Conservation (phyloP, 768 basidiomycete species). For the Gymnopilus junonius region DNA sequence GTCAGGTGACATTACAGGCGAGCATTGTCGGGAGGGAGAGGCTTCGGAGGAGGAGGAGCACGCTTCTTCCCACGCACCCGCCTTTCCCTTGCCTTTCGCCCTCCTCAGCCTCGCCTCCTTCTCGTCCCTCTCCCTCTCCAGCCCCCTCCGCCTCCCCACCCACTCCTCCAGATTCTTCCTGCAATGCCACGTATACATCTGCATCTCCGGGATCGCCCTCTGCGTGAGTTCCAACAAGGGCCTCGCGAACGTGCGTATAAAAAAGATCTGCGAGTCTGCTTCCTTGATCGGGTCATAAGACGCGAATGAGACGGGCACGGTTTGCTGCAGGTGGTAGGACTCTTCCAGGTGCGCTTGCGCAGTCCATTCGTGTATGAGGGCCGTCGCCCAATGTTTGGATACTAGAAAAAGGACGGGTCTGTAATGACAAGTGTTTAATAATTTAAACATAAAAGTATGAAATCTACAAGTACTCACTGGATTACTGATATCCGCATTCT, state of each 20-base stretch:
- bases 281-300: constrained; percentile 57
- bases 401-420: constrained; percentile 95
- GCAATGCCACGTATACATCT: constrained; percentile 68
- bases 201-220: constrained; percentile 75
- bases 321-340: constrained; percentile 71
- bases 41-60: background rate
- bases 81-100: constrained; percentile 11
- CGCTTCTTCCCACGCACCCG: no score
- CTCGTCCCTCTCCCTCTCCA: constrained; percentile 26
- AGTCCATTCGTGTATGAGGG: constrained; percentile 89
- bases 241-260: constrained; percentile 80
- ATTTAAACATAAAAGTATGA: background rate
- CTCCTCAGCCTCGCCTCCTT: constrained; percentile 11
- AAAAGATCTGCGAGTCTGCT: constrained; percentile 86
- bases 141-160: constrained; percentile 53
- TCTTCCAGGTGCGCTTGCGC: constrained; percentile 88
- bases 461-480: constrained; percentile 77
- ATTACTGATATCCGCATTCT: constrained; percentile 98
- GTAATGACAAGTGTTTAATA: constrained; percentile 5
- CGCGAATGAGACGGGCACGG: constrained; percentile 46
- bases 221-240: constrained; percentile 83
- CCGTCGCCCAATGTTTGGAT: constrained; percentile 90
- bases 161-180: constrained; percentile 71
- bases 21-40: constrained; percentile 4
- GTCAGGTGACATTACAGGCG: no score